phyloP scores from a whole-genome alignment of 805 yeast genomes.

The Spencermartinsiella europaea region DNA sequence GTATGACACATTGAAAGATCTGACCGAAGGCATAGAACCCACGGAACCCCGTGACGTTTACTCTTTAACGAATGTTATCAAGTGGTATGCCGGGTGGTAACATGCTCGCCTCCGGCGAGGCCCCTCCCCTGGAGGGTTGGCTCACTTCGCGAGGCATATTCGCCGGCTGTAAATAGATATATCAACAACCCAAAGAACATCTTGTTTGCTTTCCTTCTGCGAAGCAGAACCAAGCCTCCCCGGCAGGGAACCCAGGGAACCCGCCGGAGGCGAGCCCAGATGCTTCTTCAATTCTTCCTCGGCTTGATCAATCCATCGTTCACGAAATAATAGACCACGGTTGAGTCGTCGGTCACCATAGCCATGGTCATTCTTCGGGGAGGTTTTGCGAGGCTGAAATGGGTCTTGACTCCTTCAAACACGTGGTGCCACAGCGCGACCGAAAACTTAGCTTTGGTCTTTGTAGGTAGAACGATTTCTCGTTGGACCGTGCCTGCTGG shows the following conservation, averaged over 20 bases:
- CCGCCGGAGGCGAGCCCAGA: not conserved
- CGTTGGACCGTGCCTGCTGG: slow-evolving; percentile 21
- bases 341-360: slow-evolving; percentile 37
- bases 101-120: not conserved
- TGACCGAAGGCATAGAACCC: not conserved
- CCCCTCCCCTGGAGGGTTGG: not conserved
- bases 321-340: slow-evolving; percentile 40
- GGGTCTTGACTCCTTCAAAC: slow-evolving; percentile 25
- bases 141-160: not conserved
- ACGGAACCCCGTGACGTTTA: slow-evolving; percentile 5
- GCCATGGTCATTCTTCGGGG: slow-evolving; percentile 35
- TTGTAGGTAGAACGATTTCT: slow-evolving; percentile 27
- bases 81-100: slow-evolving; percentile 2
- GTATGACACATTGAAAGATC: not conserved
- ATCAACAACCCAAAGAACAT: too few relatives aligned
- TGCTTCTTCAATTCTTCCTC: slow-evolving; percentile 29
- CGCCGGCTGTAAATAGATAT: too few relatives aligned
- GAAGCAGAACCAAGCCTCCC: too few relatives aligned
- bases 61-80: slow-evolving; percentile 7
- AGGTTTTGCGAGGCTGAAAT: slow-evolving; percentile 8
- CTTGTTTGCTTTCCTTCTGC: too few relatives aligned
- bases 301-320: slow-evolving; percentile 37
- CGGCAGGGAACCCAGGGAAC: too few relatives aligned
- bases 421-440: slow-evolving; percentile 30
- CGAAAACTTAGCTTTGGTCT: slow-evolving; percentile 30